Evolutionary conservation across 495 filamentous ascomycete species (phyloP).

Genomic region (Penicillium flavigenum): DNA sequence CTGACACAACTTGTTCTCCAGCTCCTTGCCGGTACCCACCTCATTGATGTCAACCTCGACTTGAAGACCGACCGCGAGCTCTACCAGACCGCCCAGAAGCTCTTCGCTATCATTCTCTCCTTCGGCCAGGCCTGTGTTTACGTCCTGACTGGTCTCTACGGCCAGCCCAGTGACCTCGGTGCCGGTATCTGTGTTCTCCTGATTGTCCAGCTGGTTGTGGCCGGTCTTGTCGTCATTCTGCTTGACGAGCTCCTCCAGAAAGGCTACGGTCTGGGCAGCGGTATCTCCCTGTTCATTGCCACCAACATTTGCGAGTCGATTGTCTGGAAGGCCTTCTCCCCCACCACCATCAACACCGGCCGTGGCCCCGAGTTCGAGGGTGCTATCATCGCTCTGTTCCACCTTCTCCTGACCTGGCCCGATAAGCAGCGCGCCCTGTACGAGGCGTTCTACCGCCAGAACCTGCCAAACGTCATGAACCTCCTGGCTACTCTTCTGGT

Average conservation of each 20-base stretch:
- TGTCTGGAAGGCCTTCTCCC: conserved; percentile 99
- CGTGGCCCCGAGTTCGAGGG: conserved; percentile 99
- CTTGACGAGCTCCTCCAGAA: conserved; percentile 99
- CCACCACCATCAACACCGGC: conserved; percentile 98
- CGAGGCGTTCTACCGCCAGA: conserved; percentile 99
- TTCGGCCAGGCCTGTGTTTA: conserved; percentile 96
- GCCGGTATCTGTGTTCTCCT: conserved; percentile 97
- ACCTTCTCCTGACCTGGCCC: conserved; percentile 95
- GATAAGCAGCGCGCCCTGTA: conserved; percentile 96
- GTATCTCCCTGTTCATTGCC: conserved; percentile 99
- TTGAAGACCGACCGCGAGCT: conserved; percentile 99
- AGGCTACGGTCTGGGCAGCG: conserved; percentile 96
- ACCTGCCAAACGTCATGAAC: conserved; percentile 99
- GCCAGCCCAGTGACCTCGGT: conserved; percentile 91
- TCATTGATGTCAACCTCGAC: conserved; percentile 99
- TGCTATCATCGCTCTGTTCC: conserved; percentile 97
- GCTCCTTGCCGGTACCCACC: conserved; percentile 97
- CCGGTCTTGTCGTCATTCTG: conserved; percentile 97
- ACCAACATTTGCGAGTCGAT: conserved; percentile 99
- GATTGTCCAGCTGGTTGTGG: conserved; percentile 93
- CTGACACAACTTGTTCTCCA: conserved; percentile 28
- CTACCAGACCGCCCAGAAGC: conserved; percentile 99
- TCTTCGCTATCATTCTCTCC: conserved; percentile 96
- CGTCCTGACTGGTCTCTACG: conserved; percentile 97
- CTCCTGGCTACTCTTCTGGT: conserved; percentile 87